phyloP scores from a whole-genome alignment of 352 stramenopile species.

The Pythium volutum region DNA sequence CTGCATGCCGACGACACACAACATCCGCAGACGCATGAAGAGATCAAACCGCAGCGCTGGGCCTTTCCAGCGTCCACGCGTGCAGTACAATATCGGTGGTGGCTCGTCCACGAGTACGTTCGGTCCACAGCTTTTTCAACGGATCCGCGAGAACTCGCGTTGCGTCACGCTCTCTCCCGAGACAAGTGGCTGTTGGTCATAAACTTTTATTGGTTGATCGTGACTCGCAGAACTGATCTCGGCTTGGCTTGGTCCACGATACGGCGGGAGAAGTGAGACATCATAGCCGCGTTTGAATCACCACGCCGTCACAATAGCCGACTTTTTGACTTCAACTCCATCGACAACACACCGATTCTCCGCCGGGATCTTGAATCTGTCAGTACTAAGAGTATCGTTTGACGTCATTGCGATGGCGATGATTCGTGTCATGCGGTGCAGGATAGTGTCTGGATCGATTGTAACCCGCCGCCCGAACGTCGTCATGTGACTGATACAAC shows the following conservation, averaged over 20 bases:
- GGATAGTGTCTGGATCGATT: too few relatives aligned
- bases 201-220: neutral
- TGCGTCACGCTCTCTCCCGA: neutral
- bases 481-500: neutral
- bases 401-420: neutral
- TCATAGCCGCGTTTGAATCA: neutral
- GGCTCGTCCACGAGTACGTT: constrained; percentile 6
- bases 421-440: neutral
- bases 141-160: neutral
- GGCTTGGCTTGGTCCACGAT: neutral
- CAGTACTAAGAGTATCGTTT: neutral
- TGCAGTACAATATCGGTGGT: neutral
- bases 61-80: neutral
- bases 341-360: constrained; percentile 1
- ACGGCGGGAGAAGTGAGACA: neutral
- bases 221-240: neutral
- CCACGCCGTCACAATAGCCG: neutral
- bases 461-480: neutral
- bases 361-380: neutral
- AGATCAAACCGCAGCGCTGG: neutral
- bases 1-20: neutral
- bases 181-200: neutral
- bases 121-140: neutral
- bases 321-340: neutral
- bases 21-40: neutral